Conservation (phyloP, 768 basidiomycete genomes). For the Tricholoma sp. region DNA sequence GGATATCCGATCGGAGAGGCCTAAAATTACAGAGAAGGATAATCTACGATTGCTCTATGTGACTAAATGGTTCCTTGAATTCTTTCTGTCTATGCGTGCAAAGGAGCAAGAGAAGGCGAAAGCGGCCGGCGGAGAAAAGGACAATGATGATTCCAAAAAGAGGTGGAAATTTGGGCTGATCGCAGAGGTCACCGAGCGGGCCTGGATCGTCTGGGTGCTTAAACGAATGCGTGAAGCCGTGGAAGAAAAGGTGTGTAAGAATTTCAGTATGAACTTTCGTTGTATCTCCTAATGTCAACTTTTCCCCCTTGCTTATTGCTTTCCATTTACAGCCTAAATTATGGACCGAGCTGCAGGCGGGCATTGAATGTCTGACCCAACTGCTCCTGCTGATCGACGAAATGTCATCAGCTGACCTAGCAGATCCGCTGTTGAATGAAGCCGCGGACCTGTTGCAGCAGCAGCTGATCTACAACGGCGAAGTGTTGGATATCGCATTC, state of each 20-base stretch:
- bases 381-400: conserved; percentile 83
- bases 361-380: conserved; percentile 91
- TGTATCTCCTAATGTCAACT: conserved; percentile 4
- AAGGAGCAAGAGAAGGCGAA: conserved; percentile 38
- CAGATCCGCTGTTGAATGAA: conserved; percentile 51
- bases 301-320: not conserved
- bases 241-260: conserved; percentile 75
- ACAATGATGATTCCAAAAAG: conserved; percentile 2
- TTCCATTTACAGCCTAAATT: conserved; percentile 69
- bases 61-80: conserved; percentile 89
- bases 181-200: conserved; percentile 80
- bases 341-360: conserved; percentile 93
- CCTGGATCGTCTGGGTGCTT: conserved; percentile 88
- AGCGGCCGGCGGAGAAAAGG: conserved; percentile 14
- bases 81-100: conserved; percentile 61
- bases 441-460: conserved; percentile 80
- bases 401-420: conserved; percentile 57
- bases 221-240: conserved; percentile 83
- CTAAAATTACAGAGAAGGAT: conserved; percentile 93
- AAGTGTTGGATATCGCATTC: conserved; percentile 84
- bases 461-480: conserved; percentile 93
- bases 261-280: conserved; percentile 1
- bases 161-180: conserved; percentile 70
- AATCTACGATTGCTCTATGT: conserved; percentile 85
- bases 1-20: conserved; percentile 89